Evolutionary conservation across 495 filamentous ascomycete genomes (phyloP).

Genomic region (Neurospora sp.): DNA sequence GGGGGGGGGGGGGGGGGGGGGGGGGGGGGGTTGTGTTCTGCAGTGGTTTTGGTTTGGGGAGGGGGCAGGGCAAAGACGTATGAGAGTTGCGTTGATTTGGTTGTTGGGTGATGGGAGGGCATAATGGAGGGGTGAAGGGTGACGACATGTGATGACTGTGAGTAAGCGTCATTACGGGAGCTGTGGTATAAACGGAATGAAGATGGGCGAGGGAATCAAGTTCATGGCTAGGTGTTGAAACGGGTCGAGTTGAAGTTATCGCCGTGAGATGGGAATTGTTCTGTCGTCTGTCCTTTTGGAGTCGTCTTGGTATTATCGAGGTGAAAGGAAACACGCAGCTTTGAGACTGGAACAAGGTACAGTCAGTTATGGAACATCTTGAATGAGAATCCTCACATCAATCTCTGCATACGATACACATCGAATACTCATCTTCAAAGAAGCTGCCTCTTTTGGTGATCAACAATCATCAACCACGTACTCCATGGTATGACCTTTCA

Average conservation of each 20-base stretch:
- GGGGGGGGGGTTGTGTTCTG: conserved; percentile 51
- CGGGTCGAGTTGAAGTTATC: background rate
- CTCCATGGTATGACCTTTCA: background rate
- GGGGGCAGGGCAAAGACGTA: conserved; percentile 56
- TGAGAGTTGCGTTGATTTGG: conserved; percentile 57
- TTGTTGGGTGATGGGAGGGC: background rate
- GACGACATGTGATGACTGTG: background rate
- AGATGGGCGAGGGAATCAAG: background rate
- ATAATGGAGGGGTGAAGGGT: too few relatives aligned
- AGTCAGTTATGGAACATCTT: background rate
- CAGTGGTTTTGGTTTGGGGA: conserved; percentile 52
- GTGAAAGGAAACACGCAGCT: background rate
- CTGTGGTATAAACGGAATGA: background rate
- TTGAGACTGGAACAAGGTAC: background rate
- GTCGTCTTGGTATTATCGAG: background rate
- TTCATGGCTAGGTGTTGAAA: background rate
- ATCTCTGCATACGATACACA: background rate
- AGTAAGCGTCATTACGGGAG: background rate
- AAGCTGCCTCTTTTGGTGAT: background rate
- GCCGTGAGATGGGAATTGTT: background rate
- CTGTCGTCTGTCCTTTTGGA: background rate
- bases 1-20: conserved; percentile 49
- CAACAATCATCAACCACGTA: background rate
- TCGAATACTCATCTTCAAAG: background rate
- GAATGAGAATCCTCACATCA: background rate